Percentiles rank a stretch among this genome's conserved stretches.
Evolutionary conservation across 805 yeast genomes (phyloP).

Genomic region (Tetrapisispora iriomotensis): DNA sequence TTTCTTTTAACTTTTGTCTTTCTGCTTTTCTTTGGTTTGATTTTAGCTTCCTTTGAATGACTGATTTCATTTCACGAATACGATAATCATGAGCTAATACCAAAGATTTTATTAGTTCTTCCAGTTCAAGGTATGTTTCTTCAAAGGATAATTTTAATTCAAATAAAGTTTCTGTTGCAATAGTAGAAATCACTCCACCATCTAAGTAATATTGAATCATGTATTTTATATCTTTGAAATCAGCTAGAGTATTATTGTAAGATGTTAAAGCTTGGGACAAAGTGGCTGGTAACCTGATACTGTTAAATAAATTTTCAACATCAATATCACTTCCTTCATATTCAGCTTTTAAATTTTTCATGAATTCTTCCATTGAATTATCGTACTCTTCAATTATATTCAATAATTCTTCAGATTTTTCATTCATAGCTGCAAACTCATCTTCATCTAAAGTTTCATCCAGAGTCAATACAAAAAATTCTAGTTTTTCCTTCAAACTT

Average conservation of each 20-base stretch:
- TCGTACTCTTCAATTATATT: conserved; percentile 36
- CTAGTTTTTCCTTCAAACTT: conserved; percentile 26
- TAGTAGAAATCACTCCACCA: conserved; percentile 12
- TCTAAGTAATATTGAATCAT: conserved; percentile 19
- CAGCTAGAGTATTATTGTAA: conserved; percentile 8
- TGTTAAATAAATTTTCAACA: conserved; percentile 41
- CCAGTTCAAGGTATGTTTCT: conserved; percentile 10
- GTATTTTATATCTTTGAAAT: conserved; percentile 10
- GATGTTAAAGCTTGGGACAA: conserved; percentile 7
- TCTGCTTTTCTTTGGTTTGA: conserved; percentile 22
- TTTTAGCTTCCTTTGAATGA: conserved; percentile 17
- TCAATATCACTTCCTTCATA: conserved; percentile 40
- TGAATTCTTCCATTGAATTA: conserved; percentile 37
- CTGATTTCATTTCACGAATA: conserved; percentile 23
- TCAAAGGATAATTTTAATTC: conserved; percentile 24
- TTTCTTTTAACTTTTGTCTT: conserved; percentile 8
- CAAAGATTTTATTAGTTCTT: conserved; percentile 11
- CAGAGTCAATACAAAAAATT: conserved; percentile 33
- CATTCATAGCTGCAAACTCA: conserved; percentile 36
- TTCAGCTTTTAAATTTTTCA: conserved; percentile 33
- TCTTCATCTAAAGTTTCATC: conserved; percentile 38
- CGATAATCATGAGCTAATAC: conserved; percentile 22
- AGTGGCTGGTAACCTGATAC: conserved; percentile 30
- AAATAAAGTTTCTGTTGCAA: conserved; percentile 26
- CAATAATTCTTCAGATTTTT: conserved; percentile 35